phyloP scores from a whole-genome alignment of 495 filamentous ascomycete species.

The Xylaria longipes region DNA sequence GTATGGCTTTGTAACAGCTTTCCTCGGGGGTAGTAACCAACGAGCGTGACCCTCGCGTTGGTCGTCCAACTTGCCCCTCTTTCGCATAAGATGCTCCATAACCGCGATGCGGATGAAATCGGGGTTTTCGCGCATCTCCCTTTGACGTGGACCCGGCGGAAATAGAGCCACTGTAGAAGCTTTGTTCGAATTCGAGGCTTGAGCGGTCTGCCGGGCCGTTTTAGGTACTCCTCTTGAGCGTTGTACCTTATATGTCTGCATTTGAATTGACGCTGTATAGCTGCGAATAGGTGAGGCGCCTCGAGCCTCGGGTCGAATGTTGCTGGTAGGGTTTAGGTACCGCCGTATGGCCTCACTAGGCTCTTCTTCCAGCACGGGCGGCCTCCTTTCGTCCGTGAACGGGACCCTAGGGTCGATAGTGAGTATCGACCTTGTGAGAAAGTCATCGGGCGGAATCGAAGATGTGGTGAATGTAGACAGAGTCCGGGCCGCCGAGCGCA shows the following conservation, averaged over 20 bases:
- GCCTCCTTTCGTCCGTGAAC: constrained; percentile 88
- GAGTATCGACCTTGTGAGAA: constrained; percentile 84
- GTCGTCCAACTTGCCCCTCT: constrained; percentile 86
- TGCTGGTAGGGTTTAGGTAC: constrained; percentile 85
- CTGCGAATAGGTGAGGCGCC: constrained; percentile 36
- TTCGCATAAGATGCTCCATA: constrained; percentile 96
- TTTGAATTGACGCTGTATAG: constrained; percentile 81
- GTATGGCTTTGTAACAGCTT: constrained; percentile 59
- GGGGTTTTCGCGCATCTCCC: constrained; percentile 90
- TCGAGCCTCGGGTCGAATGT: constrained; percentile 65
- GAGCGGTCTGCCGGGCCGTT: constrained; percentile 43
- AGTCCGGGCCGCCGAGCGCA: constrained; percentile 83
- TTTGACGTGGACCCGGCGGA: constrained; percentile 67
- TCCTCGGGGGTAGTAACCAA: constrained; percentile 87
- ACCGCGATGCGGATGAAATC: constrained; percentile 95
- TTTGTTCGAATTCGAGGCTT: constrained; percentile 43
- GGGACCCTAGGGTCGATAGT: constrained; percentile 74
- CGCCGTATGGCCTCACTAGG: constrained; percentile 87
- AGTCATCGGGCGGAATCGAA: constrained; percentile 82
- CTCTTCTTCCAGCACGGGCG: constrained; percentile 73
- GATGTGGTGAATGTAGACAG: constrained; percentile 78
- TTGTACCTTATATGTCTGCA: constrained; percentile 78
- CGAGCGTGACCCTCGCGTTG: constrained; percentile 81
- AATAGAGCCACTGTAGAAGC: constrained; percentile 40
- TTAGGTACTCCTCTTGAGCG: constrained; percentile 49